A percentile compares a stretch with the other conserved stretches of the same genome.
These are phyloP conservation scores for Skeletonema menzelii DNA, from an alignment of 108 stramenopile genomes.

Conservation along the genomic window DNA sequence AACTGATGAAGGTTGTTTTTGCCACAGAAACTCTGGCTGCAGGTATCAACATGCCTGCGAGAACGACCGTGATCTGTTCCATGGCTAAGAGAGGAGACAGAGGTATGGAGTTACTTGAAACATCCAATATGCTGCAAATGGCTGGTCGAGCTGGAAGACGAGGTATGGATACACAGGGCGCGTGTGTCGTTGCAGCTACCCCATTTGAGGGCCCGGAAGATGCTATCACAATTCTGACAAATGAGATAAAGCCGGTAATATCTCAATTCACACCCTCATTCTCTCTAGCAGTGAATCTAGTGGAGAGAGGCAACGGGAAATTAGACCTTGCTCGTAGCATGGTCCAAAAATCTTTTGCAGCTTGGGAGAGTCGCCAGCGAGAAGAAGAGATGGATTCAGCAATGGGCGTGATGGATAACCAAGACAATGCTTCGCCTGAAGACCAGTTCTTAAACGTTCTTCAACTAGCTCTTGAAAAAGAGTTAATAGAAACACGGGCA, in stretches of 20 bases:
- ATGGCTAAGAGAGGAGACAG: constrained; percentile 83
- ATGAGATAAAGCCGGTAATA: constrained; percentile 71
- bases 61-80: constrained; percentile 87
- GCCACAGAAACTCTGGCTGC: constrained; percentile 96
- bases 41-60: constrained; percentile 88
- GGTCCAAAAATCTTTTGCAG: constrained; percentile 77
- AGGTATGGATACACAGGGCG: constrained; percentile 70
- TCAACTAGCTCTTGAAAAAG: constrained; percentile 30
- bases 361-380: constrained; percentile 64
- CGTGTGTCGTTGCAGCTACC: constrained; percentile 80
- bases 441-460: constrained; percentile 63
- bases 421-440: constrained; percentile 32
- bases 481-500: constrained; percentile 49
- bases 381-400: constrained; percentile 45
- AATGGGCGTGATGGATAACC: constrained; percentile 25
- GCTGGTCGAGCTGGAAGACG: constrained; percentile 88
- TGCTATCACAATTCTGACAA: constrained; percentile 66
- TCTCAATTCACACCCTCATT: constrained; percentile 86
- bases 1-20: constrained; percentile 90
- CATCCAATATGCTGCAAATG: constrained; percentile 86
- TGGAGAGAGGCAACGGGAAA: constrained; percentile 67
- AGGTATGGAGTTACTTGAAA: constrained; percentile 70
- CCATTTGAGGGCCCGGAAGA: constrained; percentile 76
- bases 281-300: constrained; percentile 72
- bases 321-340: constrained; percentile 70